phyloP scores from a whole-genome alignment of 139 green algal genomes.

The Chlamydomonas asymmetrica region DNA sequence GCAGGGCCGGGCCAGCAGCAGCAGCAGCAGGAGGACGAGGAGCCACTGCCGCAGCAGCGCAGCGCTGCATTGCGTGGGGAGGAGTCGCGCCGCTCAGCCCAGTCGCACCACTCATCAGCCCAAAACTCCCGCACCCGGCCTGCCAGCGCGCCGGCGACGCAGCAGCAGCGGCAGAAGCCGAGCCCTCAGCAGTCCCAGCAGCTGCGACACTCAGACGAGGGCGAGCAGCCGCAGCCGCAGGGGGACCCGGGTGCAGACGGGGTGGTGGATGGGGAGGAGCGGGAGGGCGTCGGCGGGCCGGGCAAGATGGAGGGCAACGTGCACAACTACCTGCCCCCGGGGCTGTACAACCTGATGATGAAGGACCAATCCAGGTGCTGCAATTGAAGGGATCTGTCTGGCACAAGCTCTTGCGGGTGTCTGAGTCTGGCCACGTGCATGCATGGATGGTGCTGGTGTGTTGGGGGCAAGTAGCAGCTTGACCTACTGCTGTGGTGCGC shows the following conservation, averaged over 20 bases:
- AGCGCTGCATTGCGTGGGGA: background rate
- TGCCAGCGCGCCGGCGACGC: background rate
- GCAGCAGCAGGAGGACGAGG: background rate
- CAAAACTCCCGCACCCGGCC: background rate
- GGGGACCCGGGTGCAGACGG: background rate
- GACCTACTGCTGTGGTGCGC: too few species aligned
- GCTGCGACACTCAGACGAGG: background rate
- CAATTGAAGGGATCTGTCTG: too few species aligned
- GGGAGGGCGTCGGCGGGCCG: background rate
- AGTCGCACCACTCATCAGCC: too few species aligned
- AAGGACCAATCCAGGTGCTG: slow-evolving; percentile 14
- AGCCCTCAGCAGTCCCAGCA: background rate
- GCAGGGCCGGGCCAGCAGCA: background rate
- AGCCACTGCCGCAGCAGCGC: background rate
- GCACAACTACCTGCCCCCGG: slow-evolving; percentile 47
- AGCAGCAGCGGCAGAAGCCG: background rate
- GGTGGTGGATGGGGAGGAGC: background rate
- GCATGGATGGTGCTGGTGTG: too few species aligned
- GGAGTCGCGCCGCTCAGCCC: too few species aligned
- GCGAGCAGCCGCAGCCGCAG: background rate
- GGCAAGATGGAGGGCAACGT: slow-evolving; percentile 21
- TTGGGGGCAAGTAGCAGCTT: too few species aligned
- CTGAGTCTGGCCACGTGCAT: too few species aligned
- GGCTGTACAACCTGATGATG: slow-evolving; percentile 33
- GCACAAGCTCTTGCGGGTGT: too few species aligned